Percentiles rank a stretch among this genome's conserved stretches.
Evolutionary conservation across 805 yeast species (phyloP).

Genomic region (Candida insectorum): DNA sequence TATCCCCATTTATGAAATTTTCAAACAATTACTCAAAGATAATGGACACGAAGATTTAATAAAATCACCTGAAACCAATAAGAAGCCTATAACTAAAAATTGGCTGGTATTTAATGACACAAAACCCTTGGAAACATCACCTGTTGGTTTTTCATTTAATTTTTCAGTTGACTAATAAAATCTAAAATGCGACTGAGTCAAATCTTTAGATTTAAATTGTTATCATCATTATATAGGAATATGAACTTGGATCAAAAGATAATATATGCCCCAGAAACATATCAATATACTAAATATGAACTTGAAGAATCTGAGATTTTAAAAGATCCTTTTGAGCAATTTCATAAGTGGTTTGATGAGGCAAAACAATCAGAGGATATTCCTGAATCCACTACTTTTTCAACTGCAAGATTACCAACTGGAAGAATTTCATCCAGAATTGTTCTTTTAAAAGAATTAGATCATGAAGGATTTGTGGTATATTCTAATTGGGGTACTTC

Average conservation of each 20-base stretch:
- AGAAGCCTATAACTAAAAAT: slow-evolving; percentile 1
- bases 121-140: background rate
- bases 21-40: slow-evolving; percentile 46
- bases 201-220: background rate
- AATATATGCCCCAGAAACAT: slow-evolving; percentile 79
- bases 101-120: slow-evolving; percentile 2
- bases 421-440: slow-evolving; percentile 88
- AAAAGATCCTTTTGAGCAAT: slow-evolving; percentile 69
- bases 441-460: slow-evolving; percentile 87
- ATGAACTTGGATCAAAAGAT: slow-evolving; percentile 17
- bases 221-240: background rate
- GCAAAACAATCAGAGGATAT: slow-evolving; percentile 61
- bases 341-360: slow-evolving; percentile 79
- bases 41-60: slow-evolving; percentile 29
- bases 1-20: slow-evolving; percentile 63
- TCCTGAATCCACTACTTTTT: slow-evolving; percentile 83
- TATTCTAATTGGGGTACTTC: slow-evolving; percentile 91
- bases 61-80: slow-evolving; percentile 2
- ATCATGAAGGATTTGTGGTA: slow-evolving; percentile 75
- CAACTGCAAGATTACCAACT: slow-evolving; percentile 83
- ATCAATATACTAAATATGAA: slow-evolving; percentile 74
- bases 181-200: background rate
- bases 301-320: slow-evolving; percentile 53
- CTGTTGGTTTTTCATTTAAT: slow-evolving; percentile 8
- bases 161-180: slow-evolving; percentile 7